Evolutionary conservation across 2,329 filamentous ascomycete species (phyloP).

Genomic region (Pseudogymnoascus sp.): DNA sequence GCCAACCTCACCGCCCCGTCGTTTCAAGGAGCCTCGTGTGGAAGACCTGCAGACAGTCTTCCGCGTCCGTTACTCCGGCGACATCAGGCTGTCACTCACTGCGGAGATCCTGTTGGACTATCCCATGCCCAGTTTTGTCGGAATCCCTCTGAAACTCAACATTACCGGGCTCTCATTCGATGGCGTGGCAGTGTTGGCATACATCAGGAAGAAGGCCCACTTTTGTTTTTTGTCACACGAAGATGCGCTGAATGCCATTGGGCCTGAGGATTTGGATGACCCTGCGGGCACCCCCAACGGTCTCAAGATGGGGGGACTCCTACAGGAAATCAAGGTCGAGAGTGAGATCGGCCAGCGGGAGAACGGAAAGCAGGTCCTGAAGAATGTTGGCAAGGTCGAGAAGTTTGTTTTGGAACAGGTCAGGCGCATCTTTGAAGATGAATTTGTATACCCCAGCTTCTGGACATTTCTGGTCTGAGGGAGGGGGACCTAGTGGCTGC

Average conservation of each 20-base stretch:
- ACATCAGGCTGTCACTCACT: constrained; percentile 79
- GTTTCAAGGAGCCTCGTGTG: constrained; percentile 62
- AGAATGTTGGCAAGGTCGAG: constrained; percentile 98
- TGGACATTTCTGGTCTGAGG: constrained; percentile 79
- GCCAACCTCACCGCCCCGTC: constrained; percentile 35
- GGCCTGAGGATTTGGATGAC: constrained; percentile 23
- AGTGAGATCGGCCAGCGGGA: constrained; percentile 94
- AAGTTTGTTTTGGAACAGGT: constrained; percentile 96
- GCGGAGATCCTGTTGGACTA: constrained; percentile 96
- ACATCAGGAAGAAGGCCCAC: constrained; percentile 80
- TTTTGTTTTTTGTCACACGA: constrained; percentile 93
- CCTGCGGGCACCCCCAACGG: constrained; percentile 18
- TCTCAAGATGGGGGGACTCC: constrained; percentile 58
- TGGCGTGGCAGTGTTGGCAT: constrained; percentile 82
- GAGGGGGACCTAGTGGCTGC: background rate
- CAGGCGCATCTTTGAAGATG: constrained; percentile 92
- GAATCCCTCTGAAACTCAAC: constrained; percentile 86
- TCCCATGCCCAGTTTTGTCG: constrained; percentile 96
- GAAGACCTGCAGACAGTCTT: constrained; percentile 92
- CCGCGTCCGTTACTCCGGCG: constrained; percentile 79
- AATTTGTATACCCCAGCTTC: constrained; percentile 96
- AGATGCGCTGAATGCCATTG: constrained; percentile 68
- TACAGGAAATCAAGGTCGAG: constrained; percentile 92
- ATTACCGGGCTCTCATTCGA: constrained; percentile 95
- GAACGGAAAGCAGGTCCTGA: constrained; percentile 85